Conservation (phyloP, 352 stramenopile species). For the Phytophthora colocasiae region DNA sequence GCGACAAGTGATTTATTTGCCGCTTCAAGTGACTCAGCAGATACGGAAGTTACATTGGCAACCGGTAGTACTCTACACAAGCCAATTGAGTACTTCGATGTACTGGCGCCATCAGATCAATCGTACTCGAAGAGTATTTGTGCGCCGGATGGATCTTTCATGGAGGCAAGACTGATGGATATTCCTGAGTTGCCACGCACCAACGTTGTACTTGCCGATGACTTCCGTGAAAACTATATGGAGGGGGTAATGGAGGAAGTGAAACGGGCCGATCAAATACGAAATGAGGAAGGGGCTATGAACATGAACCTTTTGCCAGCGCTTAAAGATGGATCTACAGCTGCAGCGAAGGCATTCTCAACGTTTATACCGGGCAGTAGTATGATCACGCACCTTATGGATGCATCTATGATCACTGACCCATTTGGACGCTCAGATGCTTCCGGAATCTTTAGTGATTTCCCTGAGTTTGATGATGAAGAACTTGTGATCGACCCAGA, state of each 20-base stretch:
- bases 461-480: conserved; percentile 56
- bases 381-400: conserved; percentile 82
- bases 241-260: conserved; percentile 70
- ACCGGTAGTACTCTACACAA: conserved; percentile 54
- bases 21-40: conserved; percentile 19
- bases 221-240: conserved; percentile 65
- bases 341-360: conserved; percentile 77
- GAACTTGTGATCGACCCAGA: conserved; percentile 74
- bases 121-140: conserved; percentile 80
- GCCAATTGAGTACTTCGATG: conserved; percentile 72
- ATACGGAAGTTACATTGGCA: conserved; percentile 52
- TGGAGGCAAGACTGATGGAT: conserved; percentile 72
- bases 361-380: conserved; percentile 72
- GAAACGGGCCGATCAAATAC: conserved; percentile 55
- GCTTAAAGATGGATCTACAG: conserved; percentile 65
- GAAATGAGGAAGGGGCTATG: conserved; percentile 50
- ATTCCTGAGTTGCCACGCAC: conserved; percentile 60
- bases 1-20: conserved; percentile 42
- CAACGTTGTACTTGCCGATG: conserved; percentile 56
- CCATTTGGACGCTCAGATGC: conserved; percentile 49
- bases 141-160: conserved; percentile 69
- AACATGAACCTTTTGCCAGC: conserved; percentile 68
- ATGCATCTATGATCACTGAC: conserved; percentile 65
- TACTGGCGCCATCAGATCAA: conserved; percentile 55
- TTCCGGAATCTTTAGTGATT: conserved; percentile 64